Conservation (phyloP, 306 rosid genomes). For the Potentilla sterilis region DNA sequence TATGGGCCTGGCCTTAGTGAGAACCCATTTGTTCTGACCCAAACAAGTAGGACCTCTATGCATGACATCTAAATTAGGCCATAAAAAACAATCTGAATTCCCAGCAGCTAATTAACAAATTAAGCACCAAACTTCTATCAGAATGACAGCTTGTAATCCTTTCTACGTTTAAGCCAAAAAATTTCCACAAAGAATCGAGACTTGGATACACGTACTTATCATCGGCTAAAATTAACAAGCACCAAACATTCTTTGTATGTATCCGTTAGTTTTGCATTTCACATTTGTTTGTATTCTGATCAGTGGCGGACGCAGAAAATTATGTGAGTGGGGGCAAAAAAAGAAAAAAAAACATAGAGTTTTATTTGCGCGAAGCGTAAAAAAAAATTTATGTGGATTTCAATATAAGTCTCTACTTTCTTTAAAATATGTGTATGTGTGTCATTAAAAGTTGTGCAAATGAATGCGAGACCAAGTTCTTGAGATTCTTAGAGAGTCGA, state of each 20-base stretch:
- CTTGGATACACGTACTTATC: background rate
- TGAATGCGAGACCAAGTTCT: no score
- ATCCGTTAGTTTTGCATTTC: background rate
- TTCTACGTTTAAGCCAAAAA: background rate
- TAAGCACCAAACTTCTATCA: background rate
- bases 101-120: background rate
- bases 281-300: constrained; percentile 1
- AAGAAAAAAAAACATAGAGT: no score
- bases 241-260: background rate
- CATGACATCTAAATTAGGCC: no score
- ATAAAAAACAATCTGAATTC: background rate
- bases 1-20: background rate
- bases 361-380: no score
- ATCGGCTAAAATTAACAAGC: background rate
- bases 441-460: no score
- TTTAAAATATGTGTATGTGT: no score
- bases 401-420: no score
- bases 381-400: no score
- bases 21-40: background rate
- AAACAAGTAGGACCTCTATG: background rate
- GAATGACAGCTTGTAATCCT: background rate
- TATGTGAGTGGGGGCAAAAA: no score
- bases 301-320: no score
- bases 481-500: no score
- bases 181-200: background rate